Evolutionary conservation across 345 rosid species (phyloP).

Genomic region (Populus davidiana): DNA sequence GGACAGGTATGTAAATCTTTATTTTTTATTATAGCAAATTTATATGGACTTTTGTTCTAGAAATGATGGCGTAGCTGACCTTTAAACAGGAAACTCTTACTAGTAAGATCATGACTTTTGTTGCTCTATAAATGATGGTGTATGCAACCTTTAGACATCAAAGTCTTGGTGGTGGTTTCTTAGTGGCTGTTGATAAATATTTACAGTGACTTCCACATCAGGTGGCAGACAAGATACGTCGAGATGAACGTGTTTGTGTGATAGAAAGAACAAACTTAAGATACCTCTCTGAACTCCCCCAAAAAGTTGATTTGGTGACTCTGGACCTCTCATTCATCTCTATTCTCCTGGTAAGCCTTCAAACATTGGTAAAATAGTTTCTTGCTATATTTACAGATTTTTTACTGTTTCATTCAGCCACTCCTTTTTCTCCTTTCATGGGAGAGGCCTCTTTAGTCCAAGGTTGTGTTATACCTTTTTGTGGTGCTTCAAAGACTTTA

Average conservation of each 20-base stretch:
- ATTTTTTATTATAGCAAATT: background rate
- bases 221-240: conserved; percentile 91
- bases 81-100: no score
- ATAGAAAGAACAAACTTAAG: conserved; percentile 86
- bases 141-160: conserved; percentile 1
- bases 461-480: background rate
- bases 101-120: background rate
- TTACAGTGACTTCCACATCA: conserved; percentile 25
- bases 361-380: background rate
- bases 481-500: background rate
- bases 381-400: background rate
- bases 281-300: conserved; percentile 79
- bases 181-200: conserved; percentile 8
- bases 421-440: background rate
- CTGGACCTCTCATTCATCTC: conserved; percentile 96
- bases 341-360: conserved; percentile 61
- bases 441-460: background rate
- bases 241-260: conserved; percentile 65
- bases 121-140: background rate
- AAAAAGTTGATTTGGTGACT: conserved; percentile 86
- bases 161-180: conserved; percentile 5
- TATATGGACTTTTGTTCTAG: background rate
- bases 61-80: no score
- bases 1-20: conserved; percentile 60
- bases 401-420: background rate